Evolutionary conservation across 176 grass and related monocot species (phyloP).

Genomic region (Sorghum bicolor): Sorghum_bicolor_NCBIv3 NC_012870.2:31012001-31012500

Average conservation of each 20-base stretch:
- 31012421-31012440: neutral
- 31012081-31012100: neutral
- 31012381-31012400: neutral
- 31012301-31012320: slow-evolving; percentile 80
- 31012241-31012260: neutral
- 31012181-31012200: slow-evolving; percentile 46
- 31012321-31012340: slow-evolving; percentile 70
- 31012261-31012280: slow-evolving; percentile 62
- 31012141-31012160: slow-evolving; percentile 82
- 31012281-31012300: slow-evolving; percentile 82
- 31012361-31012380: neutral
- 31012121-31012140: slow-evolving; percentile 89
- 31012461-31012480: neutral
- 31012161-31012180: slow-evolving; percentile 67
- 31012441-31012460: neutral
- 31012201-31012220: neutral
- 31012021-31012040: neutral
- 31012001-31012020: neutral
- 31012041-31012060: neutral
- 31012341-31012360: slow-evolving; percentile 94
- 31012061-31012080: no score
- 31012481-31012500: neutral
- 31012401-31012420: neutral
- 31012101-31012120: slow-evolving; percentile 57
- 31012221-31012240: neutral